Conservation (phyloP, 768 basidiomycete genomes). For the Russula earlei region DNA sequence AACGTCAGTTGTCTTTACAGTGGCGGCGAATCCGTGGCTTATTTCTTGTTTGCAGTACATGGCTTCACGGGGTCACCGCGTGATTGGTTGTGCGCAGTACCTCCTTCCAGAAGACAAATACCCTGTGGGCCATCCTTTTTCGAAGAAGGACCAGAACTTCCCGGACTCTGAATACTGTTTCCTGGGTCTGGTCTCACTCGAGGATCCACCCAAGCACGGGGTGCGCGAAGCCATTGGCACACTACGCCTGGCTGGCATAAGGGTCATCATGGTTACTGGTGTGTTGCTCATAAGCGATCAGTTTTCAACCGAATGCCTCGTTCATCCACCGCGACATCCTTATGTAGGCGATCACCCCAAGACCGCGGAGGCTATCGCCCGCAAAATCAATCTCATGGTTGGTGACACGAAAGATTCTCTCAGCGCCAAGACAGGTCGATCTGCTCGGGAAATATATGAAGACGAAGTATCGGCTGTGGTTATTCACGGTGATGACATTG, state of each 20-base stretch:
- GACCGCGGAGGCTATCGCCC: slow-evolving; percentile 64
- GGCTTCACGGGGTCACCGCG: slow-evolving; percentile 68
- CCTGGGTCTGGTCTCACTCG: slow-evolving; percentile 54
- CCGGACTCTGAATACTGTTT: slow-evolving; percentile 52
- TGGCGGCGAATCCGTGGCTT: neutral
- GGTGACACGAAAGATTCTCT: slow-evolving; percentile 58
- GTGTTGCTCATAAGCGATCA: slow-evolving; percentile 3
- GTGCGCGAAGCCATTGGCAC: slow-evolving; percentile 66
- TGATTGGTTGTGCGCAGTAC: slow-evolving; percentile 60
- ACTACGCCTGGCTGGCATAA: slow-evolving; percentile 60
- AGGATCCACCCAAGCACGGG: slow-evolving; percentile 64
- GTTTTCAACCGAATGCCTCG: neutral
- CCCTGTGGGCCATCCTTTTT: slow-evolving; percentile 40
- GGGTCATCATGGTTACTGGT: slow-evolving; percentile 73
- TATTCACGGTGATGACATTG: slow-evolving; percentile 61
- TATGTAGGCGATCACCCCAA: slow-evolving; percentile 56
- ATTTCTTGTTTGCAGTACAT: slow-evolving; percentile 41
- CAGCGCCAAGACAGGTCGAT: slow-evolving; percentile 43
- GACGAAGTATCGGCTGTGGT: slow-evolving; percentile 60
- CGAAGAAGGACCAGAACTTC: slow-evolving; percentile 44
- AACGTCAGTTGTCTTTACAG: slow-evolving; percentile 31
- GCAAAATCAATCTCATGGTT: slow-evolving; percentile 61
- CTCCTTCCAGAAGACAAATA: slow-evolving; percentile 44
- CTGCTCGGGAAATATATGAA: slow-evolving; percentile 51
- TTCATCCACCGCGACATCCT: neutral